Evolutionary conservation across 2,329 filamentous ascomycete genomes (phyloP).

Genomic region (Neofusicoccum parvum): DNA sequence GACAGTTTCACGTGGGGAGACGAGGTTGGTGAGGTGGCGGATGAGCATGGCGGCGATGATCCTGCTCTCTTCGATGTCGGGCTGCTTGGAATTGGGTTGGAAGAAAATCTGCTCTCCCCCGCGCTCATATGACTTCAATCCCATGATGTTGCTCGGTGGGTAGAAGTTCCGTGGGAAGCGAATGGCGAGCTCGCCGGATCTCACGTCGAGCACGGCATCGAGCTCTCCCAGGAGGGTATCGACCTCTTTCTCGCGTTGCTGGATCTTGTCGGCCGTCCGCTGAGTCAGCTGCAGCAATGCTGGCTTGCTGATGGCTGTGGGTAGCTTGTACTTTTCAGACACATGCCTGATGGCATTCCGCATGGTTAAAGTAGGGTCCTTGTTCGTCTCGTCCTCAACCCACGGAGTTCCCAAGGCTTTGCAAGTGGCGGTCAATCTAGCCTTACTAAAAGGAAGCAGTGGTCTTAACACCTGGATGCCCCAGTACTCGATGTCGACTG

Average conservation of each 20-base stretch:
- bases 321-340: constrained; percentile 61
- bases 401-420: constrained; percentile 67
- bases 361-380: constrained; percentile 71
- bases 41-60: constrained; percentile 47
- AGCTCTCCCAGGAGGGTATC: constrained; percentile 56
- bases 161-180: constrained; percentile 34
- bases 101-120: constrained; percentile 14
- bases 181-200: constrained; percentile 37
- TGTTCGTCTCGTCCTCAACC: constrained; percentile 86
- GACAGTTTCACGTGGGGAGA: constrained; percentile 52
- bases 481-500: constrained; percentile 57
- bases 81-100: constrained; percentile 22
- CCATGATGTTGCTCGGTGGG: not conserved
- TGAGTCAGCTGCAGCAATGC: constrained; percentile 56
- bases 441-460: constrained; percentile 70
- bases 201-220: constrained; percentile 41
- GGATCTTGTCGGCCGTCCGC: constrained; percentile 57
- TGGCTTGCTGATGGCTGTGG: constrained; percentile 67
- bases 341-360: constrained; percentile 81
- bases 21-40: constrained; percentile 50
- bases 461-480: constrained; percentile 71
- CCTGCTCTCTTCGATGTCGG: constrained; percentile 2
- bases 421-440: constrained; percentile 74
- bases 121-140: not conserved
- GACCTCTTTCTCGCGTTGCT: constrained; percentile 55